Evolutionary conservation across 306 rosid species (phyloP), one percentile per base, ranked within the genome.

Genomic region (Lathyrus oleraceus): DNA sequence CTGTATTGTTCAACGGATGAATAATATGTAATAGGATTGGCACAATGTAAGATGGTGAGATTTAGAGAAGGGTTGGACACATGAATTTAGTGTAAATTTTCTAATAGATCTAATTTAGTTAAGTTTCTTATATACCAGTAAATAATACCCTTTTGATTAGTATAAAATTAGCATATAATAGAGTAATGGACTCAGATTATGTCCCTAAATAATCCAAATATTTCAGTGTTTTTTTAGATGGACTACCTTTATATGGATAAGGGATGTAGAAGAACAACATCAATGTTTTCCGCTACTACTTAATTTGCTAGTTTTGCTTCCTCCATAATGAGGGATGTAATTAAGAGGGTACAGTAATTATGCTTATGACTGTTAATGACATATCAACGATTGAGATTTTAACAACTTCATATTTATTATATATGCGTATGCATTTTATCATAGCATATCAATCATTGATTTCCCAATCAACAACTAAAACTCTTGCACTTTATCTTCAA

Each of bases 11-110:
- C n/a, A 25, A 52, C 20, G 65, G 17, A 12, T 51, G 56, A 52
- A 39, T 35, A 39, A 51, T 39, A 40, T 63, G 56, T 19, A 63
- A 73, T 12, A 38, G 53, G 63, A 36, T 35, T 49, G 49, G 54
- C 27, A 49, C 30, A n/a, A 35, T 20, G 4, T 3, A 45, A 5
- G 19, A 19, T 51, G 27, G 12, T 51, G 11, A 10, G 56, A 8
- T 49, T 5, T 12, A 49, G 13, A 25, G 16, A 44, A 44, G 51
- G 19, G 51, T 14, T 44, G 16, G 17, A 6, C 51, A 49, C 56
- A 17, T 17, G 27, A 49, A 16, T 49, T 12, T 14, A 49, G 3
- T 17, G 8, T 49, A 49, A 49, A 49, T 17, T 17, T 17, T 49
- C 56, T 8, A 49, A 49, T 14, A n/a, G 10, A 47, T 47, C 17